Evolutionary conservation across 1,284 basidiomycete species (phyloP).

Genomic region (Irpex sp.): DNA sequence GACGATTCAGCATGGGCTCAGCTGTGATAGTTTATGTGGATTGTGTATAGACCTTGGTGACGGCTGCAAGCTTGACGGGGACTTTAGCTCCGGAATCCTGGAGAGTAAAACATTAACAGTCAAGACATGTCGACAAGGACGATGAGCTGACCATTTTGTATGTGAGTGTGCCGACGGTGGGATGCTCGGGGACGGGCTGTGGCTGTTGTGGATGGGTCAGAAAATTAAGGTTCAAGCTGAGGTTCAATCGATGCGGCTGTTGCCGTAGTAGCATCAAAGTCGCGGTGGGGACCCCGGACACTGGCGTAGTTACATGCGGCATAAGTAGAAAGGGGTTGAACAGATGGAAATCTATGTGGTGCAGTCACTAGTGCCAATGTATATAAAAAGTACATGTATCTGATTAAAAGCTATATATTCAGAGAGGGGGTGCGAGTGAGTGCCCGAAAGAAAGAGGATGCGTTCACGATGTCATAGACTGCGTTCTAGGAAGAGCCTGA

Average conservation of each 20-base stretch:
- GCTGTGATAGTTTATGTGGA: conserved; percentile 2
- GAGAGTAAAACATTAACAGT: conserved; percentile 1
- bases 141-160: conserved; percentile 18
- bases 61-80: conserved; percentile 93
- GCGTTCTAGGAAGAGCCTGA: conserved; percentile 5
- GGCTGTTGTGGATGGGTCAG: conserved; percentile 8
- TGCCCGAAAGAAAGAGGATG: background rate
- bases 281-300: background rate
- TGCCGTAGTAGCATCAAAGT: background rate
- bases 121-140: background rate
- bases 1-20: conserved; percentile 5
- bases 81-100: conserved; percentile 79
- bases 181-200: conserved; percentile 11
- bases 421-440: background rate
- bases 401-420: background rate
- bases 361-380: background rate
- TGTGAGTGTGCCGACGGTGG: conserved; percentile 12
- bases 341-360: too few species aligned
- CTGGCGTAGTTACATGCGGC: too few species aligned
- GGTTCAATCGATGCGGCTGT: background rate
- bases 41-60: conserved; percentile 73
- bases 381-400: background rate
- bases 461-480: conserved; percentile 1
- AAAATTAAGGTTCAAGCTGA: conserved; percentile 15
- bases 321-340: too few species aligned